A percentile compares a stretch with the other conserved stretches of the same genome.
phyloP scores from a whole-genome alignment of 441 rosid genomes.

The Erodium texanum region DNA sequence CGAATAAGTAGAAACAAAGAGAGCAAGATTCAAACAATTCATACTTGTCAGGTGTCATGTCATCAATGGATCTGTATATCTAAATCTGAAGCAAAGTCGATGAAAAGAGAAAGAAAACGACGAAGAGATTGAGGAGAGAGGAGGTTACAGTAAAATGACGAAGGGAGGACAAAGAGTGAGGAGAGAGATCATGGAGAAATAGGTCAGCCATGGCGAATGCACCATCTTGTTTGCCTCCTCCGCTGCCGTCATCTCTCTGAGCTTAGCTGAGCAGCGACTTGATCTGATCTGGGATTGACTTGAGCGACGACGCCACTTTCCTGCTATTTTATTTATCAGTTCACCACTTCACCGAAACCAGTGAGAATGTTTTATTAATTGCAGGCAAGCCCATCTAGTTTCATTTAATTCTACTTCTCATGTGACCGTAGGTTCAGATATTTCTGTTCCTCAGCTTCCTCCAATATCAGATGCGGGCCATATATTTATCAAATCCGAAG shows the following conservation, averaged over 20 bases:
- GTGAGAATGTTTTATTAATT: not conserved
- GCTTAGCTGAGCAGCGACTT: not conserved
- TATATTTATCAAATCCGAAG: no score
- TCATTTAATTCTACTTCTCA: no score
- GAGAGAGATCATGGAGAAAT: slow-evolving; percentile 71
- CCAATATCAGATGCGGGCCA: no score
- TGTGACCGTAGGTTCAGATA: no score
- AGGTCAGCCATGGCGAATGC: slow-evolving; percentile 70
- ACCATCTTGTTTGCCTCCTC: slow-evolving; percentile 45
- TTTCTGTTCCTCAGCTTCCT: no score
- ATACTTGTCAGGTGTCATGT: not conserved
- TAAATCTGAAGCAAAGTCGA: not conserved
- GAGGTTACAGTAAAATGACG: slow-evolving; percentile 73
- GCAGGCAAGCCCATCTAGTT: not conserved
- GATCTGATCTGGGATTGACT: not conserved
- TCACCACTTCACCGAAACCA: not conserved
- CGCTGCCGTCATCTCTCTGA: slow-evolving; percentile 23
- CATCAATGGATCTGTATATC: not conserved
- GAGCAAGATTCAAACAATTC: not conserved
- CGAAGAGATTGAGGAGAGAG: not conserved
- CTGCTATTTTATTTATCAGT: not conserved
- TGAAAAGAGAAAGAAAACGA: not conserved
- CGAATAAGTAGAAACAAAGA: not conserved
- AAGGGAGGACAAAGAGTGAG: slow-evolving; percentile 81
- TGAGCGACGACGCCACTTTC: not conserved